These are phyloP conservation scores for Metahyphopichia silvanorum DNA, from an alignment of 805 yeast species.

Conservation along the genomic window DNA sequence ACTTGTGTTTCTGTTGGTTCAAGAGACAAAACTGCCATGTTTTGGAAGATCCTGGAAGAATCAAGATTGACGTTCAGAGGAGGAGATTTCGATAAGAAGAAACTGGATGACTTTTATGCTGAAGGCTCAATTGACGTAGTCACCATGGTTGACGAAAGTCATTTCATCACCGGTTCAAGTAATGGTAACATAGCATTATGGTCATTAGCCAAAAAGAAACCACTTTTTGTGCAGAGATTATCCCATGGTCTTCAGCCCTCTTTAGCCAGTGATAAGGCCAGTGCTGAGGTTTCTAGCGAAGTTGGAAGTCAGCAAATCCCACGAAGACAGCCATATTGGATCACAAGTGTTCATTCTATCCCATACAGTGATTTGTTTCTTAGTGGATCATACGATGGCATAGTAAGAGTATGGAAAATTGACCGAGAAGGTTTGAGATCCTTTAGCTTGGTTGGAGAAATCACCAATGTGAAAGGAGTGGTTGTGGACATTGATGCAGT, in stretches of 20 bases:
- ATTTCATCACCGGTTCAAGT: slow-evolving; percentile 93
- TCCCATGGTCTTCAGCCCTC: slow-evolving; percentile 73
- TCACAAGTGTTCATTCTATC: slow-evolving; percentile 75
- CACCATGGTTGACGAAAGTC: slow-evolving; percentile 86
- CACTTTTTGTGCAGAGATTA: slow-evolving; percentile 60
- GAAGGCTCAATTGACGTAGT: slow-evolving; percentile 93
- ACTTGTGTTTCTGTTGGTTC: slow-evolving; percentile 96
- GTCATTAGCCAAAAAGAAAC: slow-evolving; percentile 89
- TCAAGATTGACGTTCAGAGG: slow-evolving; percentile 91
- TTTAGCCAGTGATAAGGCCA: slow-evolving; percentile 36
- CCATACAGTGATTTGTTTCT: slow-evolving; percentile 84
- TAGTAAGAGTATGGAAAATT: slow-evolving; percentile 74
- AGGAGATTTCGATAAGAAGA: slow-evolving; percentile 59
- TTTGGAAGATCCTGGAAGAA: slow-evolving; percentile 97
- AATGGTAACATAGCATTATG: slow-evolving; percentile 89
- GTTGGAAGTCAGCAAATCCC: slow-evolving; percentile 53
- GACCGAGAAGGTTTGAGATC: slow-evolving; percentile 55
- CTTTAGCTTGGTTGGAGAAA: slow-evolving; percentile 53
- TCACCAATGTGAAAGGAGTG: slow-evolving; percentile 64
- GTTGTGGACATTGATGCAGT: slow-evolving; percentile 63
- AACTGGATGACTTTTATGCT: slow-evolving; percentile 38
- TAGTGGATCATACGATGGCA: slow-evolving; percentile 87
- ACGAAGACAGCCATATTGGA: slow-evolving; percentile 74
- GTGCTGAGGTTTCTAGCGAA: slow-evolving; percentile 56
- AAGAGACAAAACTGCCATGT: slow-evolving; percentile 90